Base-by-base conservation (phyloP, 108 stramenopile genomes). In the Pseudonitzschia multiseries region DNA sequence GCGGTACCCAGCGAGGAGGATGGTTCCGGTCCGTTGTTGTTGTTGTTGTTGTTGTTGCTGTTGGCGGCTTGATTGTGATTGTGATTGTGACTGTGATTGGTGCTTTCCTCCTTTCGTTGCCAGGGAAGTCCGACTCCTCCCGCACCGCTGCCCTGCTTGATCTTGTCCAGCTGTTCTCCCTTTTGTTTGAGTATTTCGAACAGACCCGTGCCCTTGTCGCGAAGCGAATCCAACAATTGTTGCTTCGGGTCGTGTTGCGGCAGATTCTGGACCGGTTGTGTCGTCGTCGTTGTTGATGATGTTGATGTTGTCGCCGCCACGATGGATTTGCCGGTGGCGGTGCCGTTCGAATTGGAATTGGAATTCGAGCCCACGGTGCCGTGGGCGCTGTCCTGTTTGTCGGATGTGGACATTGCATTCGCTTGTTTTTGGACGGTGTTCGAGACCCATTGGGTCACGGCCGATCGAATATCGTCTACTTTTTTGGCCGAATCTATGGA, bases 361-460 rank as follows among this genome's bases (percentile, higher is more conserved):
- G 31, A 15, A 51, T 56, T 29, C 8, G 68, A 44, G 21, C 15
- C 61, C 18, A 29, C 61, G 26, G 29, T 44, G 46, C 18, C 18
- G 46, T 48, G 14, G 31, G 17, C 69, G 18, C 36, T 57, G 57
- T 57, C 33, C 17, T 71, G n/a, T 17, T 18, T 41, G 13, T n/a
- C 27, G 2, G 2, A 6, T 36, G 36, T 36, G 6, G 36, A 36
- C 6, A 36, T 6, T 46, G 52, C 29, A 3, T 51, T 51, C 20
- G 50, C n/a, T 17, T n/a, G 17, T 60, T 79, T 79, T 18, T 62
- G n/a, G 29, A 79, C 71, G 3, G 71, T 73, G 33, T 70, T 70
- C 40, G 61, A 62, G 13, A 79, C 79, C 79, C 79, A 79, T 29
- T 76, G 62, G n/a, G 72, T 65, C 4, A 79, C 79, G 4, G 67